Percentiles rank a stretch among this genome's conserved stretches.
Conservation (phyloP, 441 rosid species). For the Pelargonium hybrid region DNA sequence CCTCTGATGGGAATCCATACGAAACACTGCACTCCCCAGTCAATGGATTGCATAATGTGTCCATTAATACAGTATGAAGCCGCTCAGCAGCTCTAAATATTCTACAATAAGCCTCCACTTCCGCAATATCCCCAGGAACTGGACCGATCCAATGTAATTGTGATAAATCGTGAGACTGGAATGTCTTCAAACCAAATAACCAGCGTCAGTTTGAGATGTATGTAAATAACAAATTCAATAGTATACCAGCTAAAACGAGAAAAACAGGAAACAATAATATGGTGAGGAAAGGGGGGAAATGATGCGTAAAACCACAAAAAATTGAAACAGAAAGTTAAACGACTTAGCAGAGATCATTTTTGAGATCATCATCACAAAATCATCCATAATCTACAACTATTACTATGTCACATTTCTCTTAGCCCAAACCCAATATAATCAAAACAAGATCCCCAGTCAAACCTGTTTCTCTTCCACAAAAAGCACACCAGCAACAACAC, state of each 20-base stretch:
- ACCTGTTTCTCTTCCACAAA: background rate
- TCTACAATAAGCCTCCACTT: slow-evolving; percentile 92
- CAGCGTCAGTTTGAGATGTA: slow-evolving; percentile 21
- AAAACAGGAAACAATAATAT: background rate
- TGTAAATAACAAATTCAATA: background rate
- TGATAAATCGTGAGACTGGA: slow-evolving; percentile 47
- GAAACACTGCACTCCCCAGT: slow-evolving; percentile 84
- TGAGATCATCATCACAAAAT: background rate
- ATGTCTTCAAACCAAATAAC: slow-evolving; percentile 29
- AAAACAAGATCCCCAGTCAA: background rate
- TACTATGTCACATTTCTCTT: background rate
- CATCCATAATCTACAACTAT: background rate
- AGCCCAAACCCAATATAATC: background rate
- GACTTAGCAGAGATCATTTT: no score
- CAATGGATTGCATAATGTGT: slow-evolving; percentile 80
- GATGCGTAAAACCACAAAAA: no score
- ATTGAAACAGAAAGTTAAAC: no score
- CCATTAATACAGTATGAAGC: slow-evolving; percentile 83
- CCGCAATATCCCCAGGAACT: slow-evolving; percentile 92
- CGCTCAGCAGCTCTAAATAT: slow-evolving; percentile 79
- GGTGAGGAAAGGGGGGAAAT: background rate
- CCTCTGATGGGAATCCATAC: slow-evolving; percentile 64
- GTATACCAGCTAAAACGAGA: background rate
- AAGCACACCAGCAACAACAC: background rate
- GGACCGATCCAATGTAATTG: slow-evolving; percentile 86